Evolutionary conservation across 2,329 filamentous ascomycete genomes (phyloP).

Genomic region (Trichoderma atrobrunneum): DNA sequence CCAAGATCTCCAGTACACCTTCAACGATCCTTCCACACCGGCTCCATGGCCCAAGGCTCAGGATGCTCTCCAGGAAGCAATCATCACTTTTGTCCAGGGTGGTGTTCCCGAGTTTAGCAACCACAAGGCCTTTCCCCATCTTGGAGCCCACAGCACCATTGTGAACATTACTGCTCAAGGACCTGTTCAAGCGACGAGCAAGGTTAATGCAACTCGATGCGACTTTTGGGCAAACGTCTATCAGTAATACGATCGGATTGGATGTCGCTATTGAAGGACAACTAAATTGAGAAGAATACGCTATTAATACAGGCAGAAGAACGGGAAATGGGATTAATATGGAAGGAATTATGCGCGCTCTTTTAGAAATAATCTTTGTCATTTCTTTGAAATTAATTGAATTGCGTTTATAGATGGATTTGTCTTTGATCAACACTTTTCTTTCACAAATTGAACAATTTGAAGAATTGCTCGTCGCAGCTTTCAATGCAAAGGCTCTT

Average conservation of each 20-base stretch:
- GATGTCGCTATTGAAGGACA: not conserved
- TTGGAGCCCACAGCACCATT: not conserved
- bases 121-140: not conserved
- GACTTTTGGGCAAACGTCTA: not conserved
- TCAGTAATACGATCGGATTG: not conserved
- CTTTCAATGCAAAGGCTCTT: not conserved
- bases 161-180: not conserved
- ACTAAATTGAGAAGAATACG: not conserved
- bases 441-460: not conserved
- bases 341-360: not conserved
- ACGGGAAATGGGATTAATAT: not conserved
- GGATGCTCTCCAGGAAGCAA: not conserved
- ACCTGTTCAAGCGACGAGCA: not conserved
- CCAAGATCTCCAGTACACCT: not conserved
- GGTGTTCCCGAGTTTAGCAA: not conserved
- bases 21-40: not conserved
- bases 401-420: not conserved
- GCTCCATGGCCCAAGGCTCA: not conserved
- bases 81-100: not conserved
- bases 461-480: no score
- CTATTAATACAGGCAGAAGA: not conserved
- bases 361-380: not conserved
- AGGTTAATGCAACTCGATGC: not conserved
- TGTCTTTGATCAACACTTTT: not conserved
- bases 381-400: not conserved